Evolutionary conservation across 140 eudicot genomes (phyloP), one percentile per base, ranked within the genome.

Genomic region (Ambrosia hybrid): DNA sequence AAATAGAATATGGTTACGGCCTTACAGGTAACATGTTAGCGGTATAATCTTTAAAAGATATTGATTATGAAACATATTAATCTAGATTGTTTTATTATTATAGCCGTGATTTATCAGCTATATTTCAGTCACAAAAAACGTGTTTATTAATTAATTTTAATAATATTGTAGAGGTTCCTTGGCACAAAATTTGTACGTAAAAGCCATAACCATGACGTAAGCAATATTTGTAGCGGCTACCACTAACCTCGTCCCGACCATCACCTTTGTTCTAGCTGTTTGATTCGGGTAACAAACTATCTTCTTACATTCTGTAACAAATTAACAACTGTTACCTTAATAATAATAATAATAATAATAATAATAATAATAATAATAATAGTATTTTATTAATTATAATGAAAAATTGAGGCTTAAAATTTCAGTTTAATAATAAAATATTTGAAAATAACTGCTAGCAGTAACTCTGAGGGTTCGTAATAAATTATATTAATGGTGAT

Each of bases 211-310:
- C 1, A 65, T 80, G 39, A 87, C 89, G 2, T 89, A 91, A 10
- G 88, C 89, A 4, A 86, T 89, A 26, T 89, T 87, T 65, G 78
- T 73, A 1, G 67, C 91, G 2, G 85, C 96, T n/a, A 87, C 68
- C 59, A 57, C 78, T 55, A 89, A 89, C 81, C 91, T 89, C 30
- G 63, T 83, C 39, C 96, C 91, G 0, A 94, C 83, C 16, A 53
- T 85, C 26, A 89, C 94, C 5, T 89, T 87, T 41, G 38, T 87
- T 36, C 15, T 89, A 0, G 96, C 89, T 33, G 48, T 81, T 55
- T 17, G 65, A 53, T 81, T 84, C 61, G 65, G 89, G 96, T 89
- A 80, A 51, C 9, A 11, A 12, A 49, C 11, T 13, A 11, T 55
- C 12, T 55, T 57, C 0, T 12, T 14, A 37, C 41, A 56, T 30